Conservation (phyloP, 2,329 filamentous ascomycete species). For the Penicillium decumbens region DNA sequence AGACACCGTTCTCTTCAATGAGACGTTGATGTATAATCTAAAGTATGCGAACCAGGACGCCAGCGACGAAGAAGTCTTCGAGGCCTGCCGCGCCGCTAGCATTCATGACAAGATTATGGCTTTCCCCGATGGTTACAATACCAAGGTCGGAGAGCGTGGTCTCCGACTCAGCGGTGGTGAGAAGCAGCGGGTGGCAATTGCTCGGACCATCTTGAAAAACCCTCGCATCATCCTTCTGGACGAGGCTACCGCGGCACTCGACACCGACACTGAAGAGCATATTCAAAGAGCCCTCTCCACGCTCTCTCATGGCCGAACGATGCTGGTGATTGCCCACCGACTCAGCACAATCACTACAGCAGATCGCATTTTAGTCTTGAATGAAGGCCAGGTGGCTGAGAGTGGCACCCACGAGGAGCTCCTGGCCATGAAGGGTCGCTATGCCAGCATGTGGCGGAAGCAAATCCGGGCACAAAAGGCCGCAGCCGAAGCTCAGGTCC, state of each 20-base stretch:
- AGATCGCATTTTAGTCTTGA: slow-evolving; percentile 76
- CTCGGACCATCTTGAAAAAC: slow-evolving; percentile 86
- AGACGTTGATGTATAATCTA: slow-evolving; percentile 90
- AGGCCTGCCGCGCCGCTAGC: slow-evolving; percentile 77
- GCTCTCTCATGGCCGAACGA: slow-evolving; percentile 78
- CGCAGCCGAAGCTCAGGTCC: slow-evolving; percentile 54
- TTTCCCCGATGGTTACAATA: slow-evolving; percentile 83
- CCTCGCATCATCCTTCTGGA: slow-evolving; percentile 89
- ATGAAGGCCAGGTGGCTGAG: slow-evolving; percentile 71
- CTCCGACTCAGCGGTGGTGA: slow-evolving; percentile 83
- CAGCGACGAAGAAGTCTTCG: slow-evolving; percentile 74
- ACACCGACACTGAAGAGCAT: slow-evolving; percentile 87
- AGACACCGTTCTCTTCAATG: slow-evolving; percentile 92
- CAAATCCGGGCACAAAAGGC: slow-evolving; percentile 75
- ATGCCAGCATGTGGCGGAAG: slow-evolving; percentile 83
- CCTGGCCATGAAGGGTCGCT: slow-evolving; percentile 64
- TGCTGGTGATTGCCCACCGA: slow-evolving; percentile 91
- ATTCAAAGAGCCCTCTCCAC: slow-evolving; percentile 82
- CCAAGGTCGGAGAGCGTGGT: slow-evolving; percentile 86
- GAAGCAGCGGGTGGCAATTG: slow-evolving; percentile 90
- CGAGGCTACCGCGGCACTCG: slow-evolving; percentile 85
- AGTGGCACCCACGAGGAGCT: slow-evolving; percentile 74
- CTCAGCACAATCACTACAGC: slow-evolving; percentile 81
- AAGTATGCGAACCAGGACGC: slow-evolving; percentile 79
- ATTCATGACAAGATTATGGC: slow-evolving; percentile 89